Evolutionary conservation across 441 rosid genomes (phyloP).

Genomic region (Biscutella laevigata): DNA sequence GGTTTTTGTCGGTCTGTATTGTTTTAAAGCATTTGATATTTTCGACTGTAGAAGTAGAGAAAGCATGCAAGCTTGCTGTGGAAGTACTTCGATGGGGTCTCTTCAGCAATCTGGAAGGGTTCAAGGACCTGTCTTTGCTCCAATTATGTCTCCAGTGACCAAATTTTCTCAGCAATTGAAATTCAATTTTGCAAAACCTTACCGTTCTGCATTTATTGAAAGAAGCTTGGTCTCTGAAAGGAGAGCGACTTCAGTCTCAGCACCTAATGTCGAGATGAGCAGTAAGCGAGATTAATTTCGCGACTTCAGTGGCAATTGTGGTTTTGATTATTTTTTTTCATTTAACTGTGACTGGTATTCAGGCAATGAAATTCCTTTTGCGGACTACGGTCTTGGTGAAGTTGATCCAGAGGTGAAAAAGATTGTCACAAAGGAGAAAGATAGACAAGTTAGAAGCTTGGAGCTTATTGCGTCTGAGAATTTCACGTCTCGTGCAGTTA

Average conservation of each 20-base stretch:
- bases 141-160: conserved; percentile 18
- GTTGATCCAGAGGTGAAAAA: conserved; percentile 69
- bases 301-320: no score
- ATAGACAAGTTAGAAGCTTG: conserved; percentile 77
- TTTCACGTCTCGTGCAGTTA: conserved; percentile 82
- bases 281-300: conserved; percentile 30
- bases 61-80: conserved; percentile 44
- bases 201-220: conserved; percentile 29
- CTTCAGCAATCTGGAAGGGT: conserved; percentile 42
- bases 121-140: conserved; percentile 28
- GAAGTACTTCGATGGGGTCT: conserved; percentile 44
- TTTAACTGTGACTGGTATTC: neutral
- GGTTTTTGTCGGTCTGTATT: neutral
- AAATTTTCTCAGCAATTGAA: conserved; percentile 37
- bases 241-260: conserved; percentile 42
- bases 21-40: neutral
- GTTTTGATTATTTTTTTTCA: no score
- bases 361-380: conserved; percentile 42
- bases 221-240: conserved; percentile 42
- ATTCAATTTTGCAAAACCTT: conserved; percentile 33
- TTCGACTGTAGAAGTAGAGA: neutral
- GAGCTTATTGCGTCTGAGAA: conserved; percentile 82
- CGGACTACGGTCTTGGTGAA: conserved; percentile 46
- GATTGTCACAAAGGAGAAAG: conserved; percentile 63
- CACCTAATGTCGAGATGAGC: conserved; percentile 39